Evolutionary conservation across 306 rosid genomes (phyloP).

Genomic region (Coriaria nepalensis): DNA sequence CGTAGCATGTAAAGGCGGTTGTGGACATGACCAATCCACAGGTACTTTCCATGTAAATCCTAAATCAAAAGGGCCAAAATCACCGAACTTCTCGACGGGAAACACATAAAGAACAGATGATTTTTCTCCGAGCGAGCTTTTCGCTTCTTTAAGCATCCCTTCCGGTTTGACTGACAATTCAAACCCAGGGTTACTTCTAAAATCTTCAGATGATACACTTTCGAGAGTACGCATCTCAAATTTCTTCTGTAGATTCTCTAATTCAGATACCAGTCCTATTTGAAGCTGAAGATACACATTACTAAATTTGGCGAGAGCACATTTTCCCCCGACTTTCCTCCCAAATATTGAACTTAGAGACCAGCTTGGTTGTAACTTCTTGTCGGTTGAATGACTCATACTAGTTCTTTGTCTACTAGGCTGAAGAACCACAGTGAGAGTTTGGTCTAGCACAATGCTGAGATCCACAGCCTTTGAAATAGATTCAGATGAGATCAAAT

Average conservation of each 20-base stretch:
- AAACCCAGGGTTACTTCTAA: conserved; percentile 38
- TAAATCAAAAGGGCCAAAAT: conserved; percentile 53
- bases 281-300: conserved; percentile 68
- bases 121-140: conserved; percentile 14
- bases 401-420: conserved; percentile 32
- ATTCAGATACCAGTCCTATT: conserved; percentile 36
- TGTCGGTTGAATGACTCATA: conserved; percentile 18
- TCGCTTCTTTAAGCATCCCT: conserved; percentile 41
- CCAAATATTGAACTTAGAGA: conserved; percentile 79
- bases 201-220: conserved; percentile 26
- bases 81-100: conserved; percentile 36
- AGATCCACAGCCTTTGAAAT: conserved; percentile 29
- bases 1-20: conserved; percentile 67
- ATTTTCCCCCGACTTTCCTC: conserved; percentile 52
- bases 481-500: conserved; percentile 26
- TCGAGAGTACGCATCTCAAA: conserved; percentile 17
- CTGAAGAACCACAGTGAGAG: conserved; percentile 78
- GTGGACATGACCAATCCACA: conserved; percentile 60
- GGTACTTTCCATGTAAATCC: conserved; percentile 70
- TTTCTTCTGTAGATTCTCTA: conserved; percentile 39
- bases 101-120: conserved; percentile 51
- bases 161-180: conserved; percentile 61
- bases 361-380: conserved; percentile 73
- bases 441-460: conserved; percentile 59
- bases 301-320: conserved; percentile 70